Base-by-base conservation (phyloP, 768 basidiomycete genomes). In the Chalciporus piperatus region DNA sequence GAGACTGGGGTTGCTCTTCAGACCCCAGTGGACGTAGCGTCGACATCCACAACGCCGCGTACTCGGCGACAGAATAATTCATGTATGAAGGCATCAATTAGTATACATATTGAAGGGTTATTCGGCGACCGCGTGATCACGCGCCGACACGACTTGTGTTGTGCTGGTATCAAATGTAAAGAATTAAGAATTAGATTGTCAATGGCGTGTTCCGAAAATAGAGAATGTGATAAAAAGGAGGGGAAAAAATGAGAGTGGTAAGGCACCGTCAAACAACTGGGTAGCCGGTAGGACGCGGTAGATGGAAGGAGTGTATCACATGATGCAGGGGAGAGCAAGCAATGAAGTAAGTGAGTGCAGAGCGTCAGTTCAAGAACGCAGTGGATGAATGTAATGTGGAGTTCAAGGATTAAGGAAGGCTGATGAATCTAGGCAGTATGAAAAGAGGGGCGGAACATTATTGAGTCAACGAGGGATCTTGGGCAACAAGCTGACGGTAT, bases 1-100 rank as follows among this genome's bases (percentile, higher is more conserved):
- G 85, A 50, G 96, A 98, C 69, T 99, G 96, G 96, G 96, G 96
- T 50, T 97, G 96, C 65, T 77, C 90, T 3, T 73, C 91, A 27
- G 97, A 99, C 69, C 97, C 97, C 27, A 94, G 92, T 56, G 97
- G 97, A 27, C 79, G 97, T 45, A 93, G 91, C 56, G 96, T 98
- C 65, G 87, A 82, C 70, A 98, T 98, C 62, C 97, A 99, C 78
- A 91, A 87, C 61, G 85, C 92, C 44, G 96, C 97, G 12, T 97
- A 98, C 68, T 70, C 73, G 22, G 50, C 50, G 40, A 56, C 44
- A 13, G 51, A 56, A 39, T 30, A 55, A 49, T 43, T 53, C 47
- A 51, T 43, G 54, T 49, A 53, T 51, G 48, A 46, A 37, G 56
- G 57, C 30, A 54, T 16, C 54, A 55, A 56, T 54, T 55, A 50